Base-by-base conservation (phyloP, 768 basidiomycete species). In the Tephrocybe sp. region DNA sequence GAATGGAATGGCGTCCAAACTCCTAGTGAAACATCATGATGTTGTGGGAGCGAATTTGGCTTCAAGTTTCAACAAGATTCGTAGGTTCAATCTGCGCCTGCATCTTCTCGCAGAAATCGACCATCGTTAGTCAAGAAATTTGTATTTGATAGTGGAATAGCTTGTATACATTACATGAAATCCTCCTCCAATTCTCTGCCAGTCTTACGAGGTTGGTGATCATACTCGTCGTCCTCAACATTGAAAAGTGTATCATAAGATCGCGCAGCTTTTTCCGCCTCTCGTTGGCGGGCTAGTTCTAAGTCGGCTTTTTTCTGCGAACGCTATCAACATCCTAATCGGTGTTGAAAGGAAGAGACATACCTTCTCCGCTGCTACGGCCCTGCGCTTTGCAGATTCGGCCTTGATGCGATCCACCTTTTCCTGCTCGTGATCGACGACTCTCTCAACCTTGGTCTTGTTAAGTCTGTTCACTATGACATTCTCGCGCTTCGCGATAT, bases 401-500 rank as follows among this genome's bases (percentile, higher is more conserved):
- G 73, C 71, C 65, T 93, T 94, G 59, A 93, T 66, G 15, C 96
- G 79, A 25, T 93, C 93, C 23, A 92, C 72, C 20, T 79, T 78
- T 58, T 96, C 95, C 58, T 87, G 83, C 63, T 98, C 96, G 61
- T 98, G 95, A 60, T 98, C 91, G 20, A 97, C 91, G 30, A 80
- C 77, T 24, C 75, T 78, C 69, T 92, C 92, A 45, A 81, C 71
- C 62, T 95, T 98, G 12, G 95, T 98, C 73, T 96, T 97, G 70
- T 91, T 94, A 37, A 98, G 73, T 23, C 95, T 84, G 63, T 98
- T 98, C 28, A 98, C 89, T 51, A 96, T 89, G 3, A 75, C 58
- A 64, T 99, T 99, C 57, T 96, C 90, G 26, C 95, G 84, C 50
- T 85, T 84, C 1, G 77, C 65, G 6, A 98, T 74, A 62, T 96